Base-by-base conservation (phyloP, 768 basidiomycete species). In the Rhizopogon vinicolor region DNA sequence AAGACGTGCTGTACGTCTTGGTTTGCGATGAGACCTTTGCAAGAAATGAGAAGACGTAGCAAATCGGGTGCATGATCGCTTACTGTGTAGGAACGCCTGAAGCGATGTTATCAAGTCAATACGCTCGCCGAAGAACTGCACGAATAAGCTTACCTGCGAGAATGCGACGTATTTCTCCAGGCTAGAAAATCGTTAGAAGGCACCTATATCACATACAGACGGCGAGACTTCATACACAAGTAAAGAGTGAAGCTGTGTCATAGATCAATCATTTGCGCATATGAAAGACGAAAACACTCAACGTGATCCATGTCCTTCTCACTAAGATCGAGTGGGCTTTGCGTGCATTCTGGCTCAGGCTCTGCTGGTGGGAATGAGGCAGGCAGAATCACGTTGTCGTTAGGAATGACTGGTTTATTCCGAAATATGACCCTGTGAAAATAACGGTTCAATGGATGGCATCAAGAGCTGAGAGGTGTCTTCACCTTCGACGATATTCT, bases 401-500 rank as follows among this genome's bases (percentile, higher is more conserved):
- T 74, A 25, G 65, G 65, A 10, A 68, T 62, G 6, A 58, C 42
- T 1, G 74, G 70, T 9, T 55, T 60, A 18, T 72, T 71, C 33
- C 79, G 77, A 55, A 74, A 77, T 5, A 69, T 67, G 55, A 82
- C 86, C 54, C 80, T 83, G 55, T 51, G 16, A 48, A 50, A 31
- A 8, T 7, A 37, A 29, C 50, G 8, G 60, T 53, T 19, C 8
- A 25, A 22, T 37, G 35, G 28, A 6, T 16, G 22, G 29, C n/a
- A 3, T 13, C 12, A 41, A 7, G 28, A 22, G 14, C 22, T 41
- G 8, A 3, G 31, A 14, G 43, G 22, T 19, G 16, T 8, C 44
- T 58, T 56, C 42, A 82, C 85, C 84, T 75, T 19, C 68, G 67
- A 29, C 70, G 70, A 55, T 89, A 89, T 56, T 82, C 80, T 53